A percentile compares a stretch with the other conserved stretches of the same genome.
Conservation (phyloP, 140 eudicot species). For the Ambrosia hybrid region DNA sequence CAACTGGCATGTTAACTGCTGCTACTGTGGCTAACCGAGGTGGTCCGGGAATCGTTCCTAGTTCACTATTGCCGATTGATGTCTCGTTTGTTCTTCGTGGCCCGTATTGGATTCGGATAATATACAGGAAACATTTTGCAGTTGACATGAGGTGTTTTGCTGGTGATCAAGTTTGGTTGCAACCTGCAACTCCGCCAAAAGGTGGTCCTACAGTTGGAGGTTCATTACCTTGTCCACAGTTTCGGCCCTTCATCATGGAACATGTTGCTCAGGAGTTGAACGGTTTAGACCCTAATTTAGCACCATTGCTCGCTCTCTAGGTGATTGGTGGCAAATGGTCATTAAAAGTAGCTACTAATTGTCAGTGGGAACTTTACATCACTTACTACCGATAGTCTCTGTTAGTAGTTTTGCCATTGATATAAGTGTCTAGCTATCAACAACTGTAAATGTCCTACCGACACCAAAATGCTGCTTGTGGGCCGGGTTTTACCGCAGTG, state of each 20-base stretch:
- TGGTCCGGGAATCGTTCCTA: conserved; percentile 98
- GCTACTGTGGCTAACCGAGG: conserved; percentile 89
- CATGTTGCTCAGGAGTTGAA: conserved; percentile 98
- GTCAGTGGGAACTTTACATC: too few species aligned
- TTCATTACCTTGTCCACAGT: conserved; percentile 96
- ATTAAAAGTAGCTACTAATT: too few species aligned
- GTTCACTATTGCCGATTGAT: conserved; percentile 92
- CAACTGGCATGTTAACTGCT: conserved; percentile 71
- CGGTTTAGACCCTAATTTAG: conserved; percentile 74
- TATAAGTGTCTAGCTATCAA: too few species aligned
- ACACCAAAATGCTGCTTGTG: too few species aligned
- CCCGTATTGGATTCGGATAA: conserved; percentile 97
- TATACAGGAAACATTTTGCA: conserved; percentile 87
- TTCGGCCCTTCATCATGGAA: conserved; percentile 99
- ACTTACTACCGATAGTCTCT: too few species aligned
- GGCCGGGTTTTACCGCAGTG: too few species aligned
- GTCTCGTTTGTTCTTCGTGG: conserved; percentile 98
- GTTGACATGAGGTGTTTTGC: conserved; percentile 99
- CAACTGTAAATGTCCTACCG: too few species aligned
- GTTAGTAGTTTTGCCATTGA: too few species aligned
- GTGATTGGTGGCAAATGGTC: too few species aligned
- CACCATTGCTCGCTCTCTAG: too few species aligned
- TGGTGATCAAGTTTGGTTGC: conserved; percentile 99
- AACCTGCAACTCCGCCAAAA: conserved; percentile 99
- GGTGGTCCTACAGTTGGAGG: conserved; percentile 95